A percentile compares a stretch with the other conserved stretches of the same genome.
Evolutionary conservation across 139 green algal genomes (phyloP).

Genomic region (Auxenochlorella pyrenoidosa): DNA sequence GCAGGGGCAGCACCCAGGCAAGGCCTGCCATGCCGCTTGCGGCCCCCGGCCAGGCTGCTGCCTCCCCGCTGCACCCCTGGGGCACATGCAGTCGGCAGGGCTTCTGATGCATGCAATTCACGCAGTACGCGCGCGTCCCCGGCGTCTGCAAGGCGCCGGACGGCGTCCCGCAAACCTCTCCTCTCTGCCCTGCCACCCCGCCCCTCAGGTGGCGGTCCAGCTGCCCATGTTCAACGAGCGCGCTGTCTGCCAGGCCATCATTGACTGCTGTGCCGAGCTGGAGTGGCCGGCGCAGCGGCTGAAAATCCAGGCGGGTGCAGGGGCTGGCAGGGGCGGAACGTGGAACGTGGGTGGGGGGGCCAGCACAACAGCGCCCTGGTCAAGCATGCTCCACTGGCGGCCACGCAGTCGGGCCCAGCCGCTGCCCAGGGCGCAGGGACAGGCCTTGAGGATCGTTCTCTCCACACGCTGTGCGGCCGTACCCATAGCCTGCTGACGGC

Average conservation of each 20-base stretch:
- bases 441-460: too few relatives aligned
- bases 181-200: neutral
- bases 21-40: neutral
- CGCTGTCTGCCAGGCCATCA: constrained; percentile 82
- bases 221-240: constrained; percentile 97
- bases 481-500: too few relatives aligned
- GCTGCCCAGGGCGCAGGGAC: too few relatives aligned
- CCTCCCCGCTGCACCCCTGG: neutral
- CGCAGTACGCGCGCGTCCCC: too few relatives aligned
- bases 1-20: neutral
- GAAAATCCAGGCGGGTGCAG: constrained; percentile 63
- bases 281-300: constrained; percentile 77
- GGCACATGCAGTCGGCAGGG: neutral
- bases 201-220: constrained; percentile 89
- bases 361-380: too few relatives aligned
- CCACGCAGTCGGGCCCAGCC: too few relatives aligned
- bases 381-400: too few relatives aligned
- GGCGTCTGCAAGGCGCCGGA: neutral
- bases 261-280: constrained; percentile 81
- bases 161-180: neutral
- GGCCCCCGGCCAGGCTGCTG: neutral
- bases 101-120: too few relatives aligned
- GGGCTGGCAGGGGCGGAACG: too few relatives aligned
- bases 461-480: too few relatives aligned
- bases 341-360: too few relatives aligned